phyloP scores from a whole-genome alignment of 2,329 filamentous ascomycete species.

The Fusarium stilboides region DNA sequence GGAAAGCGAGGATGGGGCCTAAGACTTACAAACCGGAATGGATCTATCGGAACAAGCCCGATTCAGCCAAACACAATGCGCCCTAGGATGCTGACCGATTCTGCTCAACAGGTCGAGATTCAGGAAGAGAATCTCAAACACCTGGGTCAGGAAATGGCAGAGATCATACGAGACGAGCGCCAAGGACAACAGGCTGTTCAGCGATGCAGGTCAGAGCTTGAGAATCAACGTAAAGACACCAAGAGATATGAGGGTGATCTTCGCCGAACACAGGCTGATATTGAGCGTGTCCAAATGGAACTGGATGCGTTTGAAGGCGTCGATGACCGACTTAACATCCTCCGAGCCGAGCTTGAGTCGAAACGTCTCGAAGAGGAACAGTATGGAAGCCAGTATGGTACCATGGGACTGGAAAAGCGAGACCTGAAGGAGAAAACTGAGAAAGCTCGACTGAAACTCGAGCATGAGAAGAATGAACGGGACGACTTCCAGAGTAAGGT shows the following conservation, averaged over 20 bases:
- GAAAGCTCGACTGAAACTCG: slow-evolving; percentile 56
- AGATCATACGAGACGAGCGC: slow-evolving; percentile 65
- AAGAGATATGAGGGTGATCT: slow-evolving; percentile 65
- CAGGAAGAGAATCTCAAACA: slow-evolving; percentile 67
- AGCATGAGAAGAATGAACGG: slow-evolving; percentile 55
- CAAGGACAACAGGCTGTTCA: slow-evolving; percentile 64
- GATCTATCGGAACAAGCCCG: slow-evolving; percentile 60
- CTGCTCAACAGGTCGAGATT: slow-evolving; percentile 74
- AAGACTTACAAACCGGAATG: slow-evolving; percentile 65
- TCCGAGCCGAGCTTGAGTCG: slow-evolving; percentile 71
- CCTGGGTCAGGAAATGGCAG: slow-evolving; percentile 68
- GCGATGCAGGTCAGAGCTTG: slow-evolving; percentile 62
- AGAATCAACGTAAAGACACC: slow-evolving; percentile 59
- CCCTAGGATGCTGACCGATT: slow-evolving; percentile 86
- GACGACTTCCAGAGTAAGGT: slow-evolving; percentile 62
- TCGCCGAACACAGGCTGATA: slow-evolving; percentile 73
- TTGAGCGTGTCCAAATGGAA: slow-evolving; percentile 67
- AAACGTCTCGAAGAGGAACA: slow-evolving; percentile 65
- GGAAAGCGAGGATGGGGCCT: slow-evolving; percentile 70
- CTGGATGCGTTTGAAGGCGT: slow-evolving; percentile 78
- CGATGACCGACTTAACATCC: slow-evolving; percentile 74
- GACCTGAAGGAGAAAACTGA: slow-evolving; percentile 63
- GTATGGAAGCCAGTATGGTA: slow-evolving; percentile 70
- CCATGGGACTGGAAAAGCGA: slow-evolving; percentile 64
- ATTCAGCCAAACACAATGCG: slow-evolving; percentile 64